Evolutionary conservation across 768 basidiomycete species (phyloP).

Genomic region (Mycena belliarum): DNA sequence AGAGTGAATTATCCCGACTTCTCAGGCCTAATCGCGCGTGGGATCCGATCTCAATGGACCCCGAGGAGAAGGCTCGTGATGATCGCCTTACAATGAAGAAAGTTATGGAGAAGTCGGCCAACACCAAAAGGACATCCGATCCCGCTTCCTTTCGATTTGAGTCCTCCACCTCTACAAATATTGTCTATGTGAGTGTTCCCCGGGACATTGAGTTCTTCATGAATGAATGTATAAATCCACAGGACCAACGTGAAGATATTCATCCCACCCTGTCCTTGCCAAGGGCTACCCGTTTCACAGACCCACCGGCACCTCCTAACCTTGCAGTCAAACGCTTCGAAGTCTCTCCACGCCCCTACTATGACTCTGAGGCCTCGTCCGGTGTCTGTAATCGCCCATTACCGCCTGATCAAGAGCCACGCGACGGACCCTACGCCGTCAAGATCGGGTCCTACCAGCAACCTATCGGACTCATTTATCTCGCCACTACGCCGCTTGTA

Average conservation of each 20-base stretch:
- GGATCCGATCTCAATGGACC: background rate
- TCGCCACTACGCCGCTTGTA: slow-evolving; percentile 35
- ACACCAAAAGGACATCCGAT: background rate
- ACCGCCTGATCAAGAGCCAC: background rate
- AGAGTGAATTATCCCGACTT: too few relatives aligned
- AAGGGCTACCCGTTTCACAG: too few relatives aligned
- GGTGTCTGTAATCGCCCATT: background rate
- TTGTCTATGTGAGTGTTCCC: too few relatives aligned
- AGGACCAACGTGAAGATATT: too few relatives aligned
- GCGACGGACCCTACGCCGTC: background rate
- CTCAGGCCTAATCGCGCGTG: background rate
- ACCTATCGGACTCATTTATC: slow-evolving; percentile 46
- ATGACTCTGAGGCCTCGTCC: background rate
- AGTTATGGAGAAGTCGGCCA: background rate
- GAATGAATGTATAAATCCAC: too few relatives aligned
- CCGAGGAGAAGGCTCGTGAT: too few relatives aligned
- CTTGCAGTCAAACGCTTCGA: too few relatives aligned
- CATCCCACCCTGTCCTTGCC: too few relatives aligned
- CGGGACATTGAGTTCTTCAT: too few relatives aligned
- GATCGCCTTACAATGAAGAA: background rate
- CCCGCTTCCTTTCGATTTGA: background rate
- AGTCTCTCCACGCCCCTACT: too few relatives aligned
- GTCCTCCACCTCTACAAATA: background rate
- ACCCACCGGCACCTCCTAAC: too few relatives aligned
- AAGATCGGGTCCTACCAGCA: background rate